phyloP scores from a whole-genome alignment of 352 stramenopile genomes.

The Ophiocytium majus region DNA sequence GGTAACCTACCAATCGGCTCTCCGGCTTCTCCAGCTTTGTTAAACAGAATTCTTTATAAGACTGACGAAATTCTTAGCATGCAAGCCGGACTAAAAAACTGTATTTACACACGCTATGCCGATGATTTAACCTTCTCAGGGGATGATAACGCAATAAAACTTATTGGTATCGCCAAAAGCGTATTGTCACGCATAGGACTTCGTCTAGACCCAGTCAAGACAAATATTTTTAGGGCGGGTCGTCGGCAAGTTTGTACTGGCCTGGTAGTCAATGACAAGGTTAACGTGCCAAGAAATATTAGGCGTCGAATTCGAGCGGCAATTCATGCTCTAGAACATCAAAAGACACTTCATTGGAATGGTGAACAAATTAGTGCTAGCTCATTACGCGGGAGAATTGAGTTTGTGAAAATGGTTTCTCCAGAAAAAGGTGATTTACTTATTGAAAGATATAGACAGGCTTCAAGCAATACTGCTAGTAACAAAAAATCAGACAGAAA shows the following conservation, averaged over 20 bases:
- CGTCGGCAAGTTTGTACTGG: neutral
- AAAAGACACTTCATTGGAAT: neutral
- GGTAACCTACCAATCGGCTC: neutral
- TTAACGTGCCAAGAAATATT: neutral
- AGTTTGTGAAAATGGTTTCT: neutral
- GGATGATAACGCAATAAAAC: neutral
- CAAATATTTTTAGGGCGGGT: neutral
- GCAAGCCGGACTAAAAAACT: neutral
- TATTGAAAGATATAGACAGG: too few species aligned
- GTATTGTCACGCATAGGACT: neutral
- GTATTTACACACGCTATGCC: neutral
- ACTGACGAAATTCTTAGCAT: neutral
- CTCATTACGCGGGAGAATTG: neutral
- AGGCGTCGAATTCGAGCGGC: neutral
- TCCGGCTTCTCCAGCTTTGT: neutral
- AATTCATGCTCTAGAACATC: neutral
- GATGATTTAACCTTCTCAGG: neutral
- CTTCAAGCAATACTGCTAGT: too few species aligned
- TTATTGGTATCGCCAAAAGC: neutral
- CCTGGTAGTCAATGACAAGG: neutral
- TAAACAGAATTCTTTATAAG: neutral
- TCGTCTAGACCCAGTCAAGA: neutral
- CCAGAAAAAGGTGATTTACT: neutral
- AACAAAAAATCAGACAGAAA: too few species aligned
- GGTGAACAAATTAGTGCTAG: neutral